Evolutionary conservation across 106 monocot genomes (phyloP).

Genomic region (Apostasia shenzhenica): DNA sequence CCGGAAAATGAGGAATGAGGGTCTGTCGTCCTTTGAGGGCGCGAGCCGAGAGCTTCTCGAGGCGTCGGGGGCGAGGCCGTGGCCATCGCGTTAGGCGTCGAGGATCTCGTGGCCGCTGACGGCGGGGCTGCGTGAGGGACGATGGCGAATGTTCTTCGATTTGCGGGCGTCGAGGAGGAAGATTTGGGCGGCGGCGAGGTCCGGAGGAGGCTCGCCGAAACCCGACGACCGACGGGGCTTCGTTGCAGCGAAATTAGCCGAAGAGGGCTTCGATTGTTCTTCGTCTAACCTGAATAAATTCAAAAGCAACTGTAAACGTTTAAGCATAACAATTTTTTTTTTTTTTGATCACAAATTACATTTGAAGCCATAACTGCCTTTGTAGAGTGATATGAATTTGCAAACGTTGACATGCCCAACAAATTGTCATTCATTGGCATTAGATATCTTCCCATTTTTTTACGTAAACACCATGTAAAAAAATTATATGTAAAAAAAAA

Average conservation of each 20-base stretch:
- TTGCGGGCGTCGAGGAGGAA: slow-evolving; percentile 67
- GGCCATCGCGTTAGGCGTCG: slow-evolving; percentile 57
- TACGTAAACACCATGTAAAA: no score
- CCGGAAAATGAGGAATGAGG: slow-evolving; percentile 28
- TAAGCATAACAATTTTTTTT: no score
- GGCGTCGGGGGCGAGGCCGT: slow-evolving; percentile 47
- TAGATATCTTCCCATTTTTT: no score
- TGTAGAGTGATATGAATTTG: no score
- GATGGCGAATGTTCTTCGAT: slow-evolving; percentile 85
- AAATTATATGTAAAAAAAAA: no score
- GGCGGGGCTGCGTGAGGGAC: slow-evolving; percentile 48
- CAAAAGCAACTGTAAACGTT: background rate
- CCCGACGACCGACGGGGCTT: background rate
- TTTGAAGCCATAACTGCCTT: no score
- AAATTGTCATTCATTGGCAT: no score
- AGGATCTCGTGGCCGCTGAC: slow-evolving; percentile 54
- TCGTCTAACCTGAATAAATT: slow-evolving; percentile 40
- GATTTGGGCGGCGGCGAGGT: slow-evolving; percentile 24
- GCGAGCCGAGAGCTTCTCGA: slow-evolving; percentile 66
- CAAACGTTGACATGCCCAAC: no score
- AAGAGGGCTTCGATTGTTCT: slow-evolving; percentile 49
- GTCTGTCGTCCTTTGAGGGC: slow-evolving; percentile 56
- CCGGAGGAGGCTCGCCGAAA: background rate
- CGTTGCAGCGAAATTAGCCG: slow-evolving; percentile 31
- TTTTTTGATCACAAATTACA: no score